Conservation (phyloP, 2,329 filamentous ascomycete genomes). For the Daldinia eschscholtzii region DNA sequence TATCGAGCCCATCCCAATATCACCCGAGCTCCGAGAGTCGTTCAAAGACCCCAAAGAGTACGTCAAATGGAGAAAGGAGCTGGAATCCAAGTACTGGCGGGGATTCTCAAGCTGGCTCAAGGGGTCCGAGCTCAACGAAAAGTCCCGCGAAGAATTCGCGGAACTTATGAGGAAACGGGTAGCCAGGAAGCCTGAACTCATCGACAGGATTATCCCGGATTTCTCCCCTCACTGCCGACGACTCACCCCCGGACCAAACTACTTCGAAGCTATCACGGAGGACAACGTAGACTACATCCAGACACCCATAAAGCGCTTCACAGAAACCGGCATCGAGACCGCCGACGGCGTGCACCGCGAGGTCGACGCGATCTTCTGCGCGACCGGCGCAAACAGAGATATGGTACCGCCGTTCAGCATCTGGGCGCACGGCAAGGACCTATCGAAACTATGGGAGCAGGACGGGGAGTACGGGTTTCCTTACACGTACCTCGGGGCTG, state of each 20-base stretch:
- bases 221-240: conserved; percentile 75
- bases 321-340: conserved; percentile 70
- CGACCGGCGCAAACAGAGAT: conserved; percentile 74
- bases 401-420: conserved; percentile 72
- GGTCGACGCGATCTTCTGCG: conserved; percentile 75
- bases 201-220: conserved; percentile 69
- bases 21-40: conserved; percentile 64
- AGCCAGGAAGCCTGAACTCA: conserved; percentile 66
- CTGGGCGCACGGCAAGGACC: conserved; percentile 64
- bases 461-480: conserved; percentile 71
- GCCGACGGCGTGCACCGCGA: conserved; percentile 67
- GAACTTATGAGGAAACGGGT: conserved; percentile 68
- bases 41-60: conserved; percentile 73
- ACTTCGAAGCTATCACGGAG: conserved; percentile 72
- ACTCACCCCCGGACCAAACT: conserved; percentile 74
- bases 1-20: conserved; percentile 67
- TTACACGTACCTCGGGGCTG: conserved; percentile 74
- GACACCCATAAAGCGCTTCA: conserved; percentile 69
- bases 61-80: conserved; percentile 61
- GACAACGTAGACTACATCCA: conserved; percentile 73
- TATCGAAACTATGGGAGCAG: conserved; percentile 68
- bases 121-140: conserved; percentile 62
- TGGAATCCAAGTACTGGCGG: conserved; percentile 69
- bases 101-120: conserved; percentile 68
- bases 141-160: conserved; percentile 61